Percentiles rank a stretch among this genome's conserved stretches.
Conservation (phyloP, 805 yeast genomes). For the Lachancea thermotolerans region DNA sequence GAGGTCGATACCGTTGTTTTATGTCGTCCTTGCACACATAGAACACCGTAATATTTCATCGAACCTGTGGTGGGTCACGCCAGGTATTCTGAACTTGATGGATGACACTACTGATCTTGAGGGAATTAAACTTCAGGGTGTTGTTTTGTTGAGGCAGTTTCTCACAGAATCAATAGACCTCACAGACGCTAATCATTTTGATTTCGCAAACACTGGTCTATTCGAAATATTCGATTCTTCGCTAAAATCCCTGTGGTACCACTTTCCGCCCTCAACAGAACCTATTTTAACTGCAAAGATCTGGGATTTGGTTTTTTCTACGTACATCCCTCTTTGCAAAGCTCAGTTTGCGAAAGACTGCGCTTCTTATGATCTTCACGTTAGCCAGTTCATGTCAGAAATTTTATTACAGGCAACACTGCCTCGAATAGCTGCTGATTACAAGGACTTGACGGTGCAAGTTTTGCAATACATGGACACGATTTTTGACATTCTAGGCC, state of each 20-base stretch:
- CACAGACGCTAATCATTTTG: constrained; percentile 4
- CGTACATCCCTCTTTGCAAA: constrained; percentile 17
- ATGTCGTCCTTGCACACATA: constrained; percentile 16
- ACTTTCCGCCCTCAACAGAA: constrained; percentile 24
- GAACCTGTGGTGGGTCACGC: constrained; percentile 30
- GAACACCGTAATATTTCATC: constrained; percentile 17
- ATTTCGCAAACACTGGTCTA: constrained; percentile 22
- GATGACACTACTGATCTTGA: constrained; percentile 26
- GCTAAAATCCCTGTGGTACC: constrained; percentile 22
- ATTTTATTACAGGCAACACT: constrained; percentile 21
- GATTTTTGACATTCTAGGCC: constrained; percentile 8
- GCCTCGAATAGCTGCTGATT: constrained; percentile 21
- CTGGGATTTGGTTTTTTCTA: constrained; percentile 19
- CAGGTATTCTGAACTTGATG: constrained; percentile 28
- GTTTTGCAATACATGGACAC: constrained; percentile 6
- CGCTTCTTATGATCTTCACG: constrained; percentile 5
- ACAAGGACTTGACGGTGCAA: constrained; percentile 16
- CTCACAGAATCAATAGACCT: constrained; percentile 13
- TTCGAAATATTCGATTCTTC: constrained; percentile 22
- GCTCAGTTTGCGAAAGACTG: constrained; percentile 10
- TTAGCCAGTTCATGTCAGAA: constrained; percentile 20
- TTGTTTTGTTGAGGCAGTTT: constrained; percentile 16
- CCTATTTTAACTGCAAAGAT: constrained; percentile 13
- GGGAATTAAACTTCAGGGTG: constrained; percentile 23
- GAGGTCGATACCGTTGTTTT: constrained; percentile 22